Evolutionary conservation across 2,329 filamentous ascomycete genomes (phyloP).

Genomic region (Xylaria sp.): DNA sequence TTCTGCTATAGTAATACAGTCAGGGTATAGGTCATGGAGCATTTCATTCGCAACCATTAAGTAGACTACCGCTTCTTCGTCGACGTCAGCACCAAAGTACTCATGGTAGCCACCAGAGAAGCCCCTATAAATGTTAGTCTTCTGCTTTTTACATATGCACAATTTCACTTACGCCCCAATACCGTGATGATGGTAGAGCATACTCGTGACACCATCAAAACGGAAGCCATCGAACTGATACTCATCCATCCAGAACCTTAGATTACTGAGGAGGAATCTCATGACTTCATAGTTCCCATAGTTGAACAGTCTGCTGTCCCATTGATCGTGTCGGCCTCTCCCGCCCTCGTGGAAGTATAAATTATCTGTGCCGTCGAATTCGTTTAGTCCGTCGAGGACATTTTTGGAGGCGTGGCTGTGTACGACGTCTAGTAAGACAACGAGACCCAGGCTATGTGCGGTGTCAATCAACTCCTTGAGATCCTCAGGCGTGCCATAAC

Average conservation of each 20-base stretch:
- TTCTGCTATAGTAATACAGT: slow-evolving; percentile 91
- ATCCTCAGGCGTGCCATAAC: slow-evolving; percentile 93
- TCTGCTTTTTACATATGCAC: neutral
- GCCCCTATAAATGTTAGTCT: slow-evolving; percentile 66
- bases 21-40: slow-evolving; percentile 89
- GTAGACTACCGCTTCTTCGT: slow-evolving; percentile 94
- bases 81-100: slow-evolving; percentile 89
- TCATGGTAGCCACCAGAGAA: slow-evolving; percentile 99
- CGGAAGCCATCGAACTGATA: slow-evolving; percentile 97
- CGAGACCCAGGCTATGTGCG: slow-evolving; percentile 89
- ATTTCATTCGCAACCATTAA: slow-evolving; percentile 97
- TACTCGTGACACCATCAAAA: slow-evolving; percentile 98
- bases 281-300: slow-evolving; percentile 95
- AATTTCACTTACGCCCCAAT: slow-evolving; percentile 82
- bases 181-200: slow-evolving; percentile 95
- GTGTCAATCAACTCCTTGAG: slow-evolving; percentile 97
- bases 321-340: slow-evolving; percentile 88
- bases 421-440: slow-evolving; percentile 92
- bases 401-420: slow-evolving; percentile 99
- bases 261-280: slow-evolving; percentile 93
- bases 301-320: slow-evolving; percentile 98
- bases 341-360: slow-evolving; percentile 92
- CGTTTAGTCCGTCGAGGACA: slow-evolving; percentile 91
- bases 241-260: slow-evolving; percentile 99
- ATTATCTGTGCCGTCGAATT: slow-evolving; percentile 95